These are phyloP conservation scores for Thielaviopsis punctulata DNA, from an alignment of 2,329 filamentous ascomycete species.

Conservation along the genomic window DNA sequence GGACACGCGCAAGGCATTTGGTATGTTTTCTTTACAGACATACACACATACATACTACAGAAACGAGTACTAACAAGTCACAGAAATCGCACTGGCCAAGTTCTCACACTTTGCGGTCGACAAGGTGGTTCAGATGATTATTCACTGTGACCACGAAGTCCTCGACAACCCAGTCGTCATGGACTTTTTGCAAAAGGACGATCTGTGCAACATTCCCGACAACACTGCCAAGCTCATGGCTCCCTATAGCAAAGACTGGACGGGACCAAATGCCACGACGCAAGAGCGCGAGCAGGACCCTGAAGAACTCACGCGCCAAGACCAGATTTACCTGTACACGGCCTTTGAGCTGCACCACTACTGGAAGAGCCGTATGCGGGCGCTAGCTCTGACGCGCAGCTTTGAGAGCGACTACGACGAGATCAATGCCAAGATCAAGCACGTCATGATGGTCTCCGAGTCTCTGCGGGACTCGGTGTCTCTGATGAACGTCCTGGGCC, in stretches of 20 bases:
- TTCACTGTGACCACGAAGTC: constrained; percentile 82
- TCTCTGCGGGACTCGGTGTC: constrained; percentile 79
- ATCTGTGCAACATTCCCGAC: constrained; percentile 81
- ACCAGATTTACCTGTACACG: constrained; percentile 87
- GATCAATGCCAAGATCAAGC: constrained; percentile 65
- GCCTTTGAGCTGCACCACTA: constrained; percentile 93
- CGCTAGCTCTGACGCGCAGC: constrained; percentile 64
- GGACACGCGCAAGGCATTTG: constrained; percentile 76
- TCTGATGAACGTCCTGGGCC: constrained; percentile 85
- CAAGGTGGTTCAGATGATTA: constrained; percentile 79
- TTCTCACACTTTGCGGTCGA: constrained; percentile 74
- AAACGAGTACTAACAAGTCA: constrained; percentile 19
- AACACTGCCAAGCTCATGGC: constrained; percentile 83
- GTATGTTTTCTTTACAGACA: constrained; percentile 29
- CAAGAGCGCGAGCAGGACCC: constrained; percentile 75
- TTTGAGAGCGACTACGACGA: constrained; percentile 87
- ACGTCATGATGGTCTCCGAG: constrained; percentile 78
- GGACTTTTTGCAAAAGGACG: constrained; percentile 89
- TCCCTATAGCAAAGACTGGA: constrained; percentile 94
- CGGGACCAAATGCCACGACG: constrained; percentile 35
- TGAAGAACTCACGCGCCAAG: constrained; percentile 73
- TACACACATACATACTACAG: too few species aligned
- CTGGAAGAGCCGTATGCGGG: constrained; percentile 95
- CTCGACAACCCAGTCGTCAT: constrained; percentile 82
- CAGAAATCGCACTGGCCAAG: constrained; percentile 80